Evolutionary conservation across 345 rosid genomes (phyloP), one percentile per base, ranked within the genome.

Genomic region (Nephelium lappaceum): DNA sequence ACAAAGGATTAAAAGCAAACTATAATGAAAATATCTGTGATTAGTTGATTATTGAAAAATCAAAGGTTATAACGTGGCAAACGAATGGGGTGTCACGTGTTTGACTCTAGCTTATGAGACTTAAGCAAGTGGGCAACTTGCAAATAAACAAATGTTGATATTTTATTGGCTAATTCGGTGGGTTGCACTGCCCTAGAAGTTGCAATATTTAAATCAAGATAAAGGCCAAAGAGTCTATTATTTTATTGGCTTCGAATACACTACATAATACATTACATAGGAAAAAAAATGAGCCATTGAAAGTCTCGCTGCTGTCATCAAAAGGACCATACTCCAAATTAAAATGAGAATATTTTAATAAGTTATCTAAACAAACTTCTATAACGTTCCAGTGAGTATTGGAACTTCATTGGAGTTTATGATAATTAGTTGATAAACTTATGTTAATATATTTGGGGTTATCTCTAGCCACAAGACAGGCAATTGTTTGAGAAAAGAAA

Each of bases 201-300:
- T 71, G 75, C 63, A 36, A 73, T 58, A 73, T 73, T 58, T 73
- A 58, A 53, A 53, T 71, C 45, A 21, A 53, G 4, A 36, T 10
- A 47, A 47, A 70, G 4, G 15, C 9, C 18, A 6, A 42, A 41
- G 18, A n/a, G 6, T 64, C 16, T 27, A 67, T 45, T 69, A 47
- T 69, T 69, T 16, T 43, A 12, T 2, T 47, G 2, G 16, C 53
- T 47, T 47, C 53, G 51, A 47, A 31, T 2, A 31, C 36, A 31
- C 3, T 31, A 1, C 3, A 31, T 31, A 31, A 31, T 4, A 31
- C 36, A 31, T 31, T 31, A 31, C 36, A 31, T 31, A 31, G 36
- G 36, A 2, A 58, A 19, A 19, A 12, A 39, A 5, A 23, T 60
- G 2, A 11, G 6, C 49, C 76, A 39, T 23, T 1, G 38, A 14